Evolutionary conservation across 371 early-diverging fungal species (phyloP), one percentile per base, ranked within the genome.

Genomic region (Mucor piriformis): DNA sequence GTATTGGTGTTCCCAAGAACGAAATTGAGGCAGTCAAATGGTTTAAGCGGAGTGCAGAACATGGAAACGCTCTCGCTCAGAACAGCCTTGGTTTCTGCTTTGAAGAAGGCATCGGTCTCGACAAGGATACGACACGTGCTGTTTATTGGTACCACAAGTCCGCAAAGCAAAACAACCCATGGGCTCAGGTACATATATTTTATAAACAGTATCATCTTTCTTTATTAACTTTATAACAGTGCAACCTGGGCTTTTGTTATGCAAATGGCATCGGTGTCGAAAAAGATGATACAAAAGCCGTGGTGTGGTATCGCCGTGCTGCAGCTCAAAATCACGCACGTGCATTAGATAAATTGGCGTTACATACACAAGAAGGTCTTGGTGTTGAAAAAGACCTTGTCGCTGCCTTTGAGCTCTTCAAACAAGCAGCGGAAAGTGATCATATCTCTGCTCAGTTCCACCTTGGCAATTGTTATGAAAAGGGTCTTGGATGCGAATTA

Each of bases 81-180:
- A 92, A 92, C 54, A 88, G 90, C 3, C 77, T 95, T 21, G 97
- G 94, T 1, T 94, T 88, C 77, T 86, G 82, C 70, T 88, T 84
- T 66, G 91, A 92, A 66, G 87, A 89, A 64, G 93, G 95, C 0
- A 67, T 81, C 11, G 93, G 91, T 6, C 76, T 92, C 2, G 72
- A 76, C 15, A 71, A 76, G 48, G 82, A 92, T 65, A 60, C 88
- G 0, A 56, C 72, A 24, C 68, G 82, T 63, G 95, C 96, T 3
- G 87, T 93, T 12, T 67, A 79, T 42, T 95, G 92, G 92, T 97
- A 94, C 68, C 69, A 70, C 38, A 73, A 80, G 48, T 79, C 95
- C 0, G 94, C 97, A 0, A 76, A 81, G 13, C 85, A 88, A 67
- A 91, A 90, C 50, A 92, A 93, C 73, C 83, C 89, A 18, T 91